Base-by-base conservation (phyloP, 371 early-diverging fungal species). In the Mortierella sp. region DNA sequence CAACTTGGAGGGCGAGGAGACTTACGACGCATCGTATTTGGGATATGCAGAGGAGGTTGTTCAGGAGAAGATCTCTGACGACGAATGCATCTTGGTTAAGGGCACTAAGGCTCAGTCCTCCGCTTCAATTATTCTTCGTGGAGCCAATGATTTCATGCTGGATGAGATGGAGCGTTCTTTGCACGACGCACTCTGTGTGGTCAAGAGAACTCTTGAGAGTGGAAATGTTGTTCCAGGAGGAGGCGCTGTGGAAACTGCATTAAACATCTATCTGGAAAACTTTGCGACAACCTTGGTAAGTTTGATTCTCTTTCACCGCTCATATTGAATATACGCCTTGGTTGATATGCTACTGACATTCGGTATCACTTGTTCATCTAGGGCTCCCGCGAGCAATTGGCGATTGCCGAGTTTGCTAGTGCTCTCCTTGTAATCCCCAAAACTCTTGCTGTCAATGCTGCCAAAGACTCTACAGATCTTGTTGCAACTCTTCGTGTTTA, bases 151-250 rank as follows among this genome's bases (percentile, higher is more conserved):
- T 83, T 97, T 93, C 78, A 97, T 97, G 94, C 85, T 99, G 72
- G 99, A 99, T 76, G 99, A 99, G 89, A 99, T 99, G 98, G 99
- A 99, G 84, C 92, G 99, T 72, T 94, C 98, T 32, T 75, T 99
- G 67, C 99, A 99, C 83, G 99, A 99, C 88, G 90, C 96, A 34
- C 85, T 99, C 68, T 97, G 97, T 76, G 97, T 97, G 35, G 96
- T 99, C 65, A 99, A 99, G 91, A 90, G 99, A 59, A 99, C 99
- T 9, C 86, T 99, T 58, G 99, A 99, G 86, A 95, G 95, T 72
- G 96, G 97, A 76, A 92, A 93, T 35, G 97, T 99, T 45, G 99
- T 99, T 26, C 99, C 99, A 47, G 99, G 99, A 81, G 99, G 99
- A 70, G 99, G 99, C 65, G 96, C 99, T 17, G 99, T 99, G 49